phyloP scores from a whole-genome alignment of 345 rosid genomes.

The Lenwebbia sp. region DNA sequence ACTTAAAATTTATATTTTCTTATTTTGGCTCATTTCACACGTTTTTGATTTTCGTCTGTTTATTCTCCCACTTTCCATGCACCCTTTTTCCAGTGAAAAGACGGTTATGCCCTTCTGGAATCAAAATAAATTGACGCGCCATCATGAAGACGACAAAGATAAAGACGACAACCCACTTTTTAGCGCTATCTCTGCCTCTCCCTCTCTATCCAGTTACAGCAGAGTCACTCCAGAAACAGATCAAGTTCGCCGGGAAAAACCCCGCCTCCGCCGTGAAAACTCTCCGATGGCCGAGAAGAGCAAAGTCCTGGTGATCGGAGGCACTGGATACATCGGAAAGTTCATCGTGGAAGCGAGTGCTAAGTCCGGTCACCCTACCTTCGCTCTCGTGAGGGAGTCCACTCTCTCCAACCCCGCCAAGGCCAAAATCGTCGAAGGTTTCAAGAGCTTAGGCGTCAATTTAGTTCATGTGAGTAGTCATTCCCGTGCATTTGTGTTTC shows the following conservation, averaged over 20 bases:
- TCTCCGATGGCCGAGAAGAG: background rate
- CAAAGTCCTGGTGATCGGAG: conserved; percentile 1
- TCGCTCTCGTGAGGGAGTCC: conserved; percentile 1
- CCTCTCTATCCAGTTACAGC: background rate
- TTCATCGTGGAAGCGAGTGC: conserved; percentile 3
- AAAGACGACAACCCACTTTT: no score
- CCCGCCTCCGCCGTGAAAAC: background rate
- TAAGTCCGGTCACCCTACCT: conserved; percentile 5
- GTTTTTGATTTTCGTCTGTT: background rate
- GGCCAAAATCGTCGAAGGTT: background rate
- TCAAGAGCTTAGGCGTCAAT: conserved; percentile 1
- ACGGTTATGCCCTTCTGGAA: background rate
- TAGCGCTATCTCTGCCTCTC: no score
- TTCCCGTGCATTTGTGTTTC: background rate
- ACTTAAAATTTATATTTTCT: background rate
- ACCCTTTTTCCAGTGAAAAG: background rate
- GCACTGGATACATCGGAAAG: conserved; percentile 9
- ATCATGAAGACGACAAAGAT: no score
- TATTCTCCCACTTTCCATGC: background rate
- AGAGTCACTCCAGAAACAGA: background rate
- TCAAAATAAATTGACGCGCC: no score
- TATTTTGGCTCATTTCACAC: background rate
- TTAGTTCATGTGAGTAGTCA: background rate
- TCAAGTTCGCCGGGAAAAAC: background rate
- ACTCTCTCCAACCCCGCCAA: conserved; percentile 4